phyloP scores from a whole-genome alignment of 768 basidiomycete species.

The Hebeloma cylindrosporum region DNA sequence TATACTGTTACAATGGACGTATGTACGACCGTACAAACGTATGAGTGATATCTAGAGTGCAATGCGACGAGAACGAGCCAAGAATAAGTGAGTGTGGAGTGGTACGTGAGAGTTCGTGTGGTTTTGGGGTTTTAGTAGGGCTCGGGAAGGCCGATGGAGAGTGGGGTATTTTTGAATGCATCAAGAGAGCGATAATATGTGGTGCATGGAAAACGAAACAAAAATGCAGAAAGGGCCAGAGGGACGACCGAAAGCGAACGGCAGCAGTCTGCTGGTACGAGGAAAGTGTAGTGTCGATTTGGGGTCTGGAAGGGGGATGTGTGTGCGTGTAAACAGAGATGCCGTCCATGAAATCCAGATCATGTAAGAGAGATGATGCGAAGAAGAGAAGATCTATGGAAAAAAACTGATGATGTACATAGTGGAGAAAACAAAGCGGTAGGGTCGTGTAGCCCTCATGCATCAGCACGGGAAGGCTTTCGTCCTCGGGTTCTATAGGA shows the following conservation, averaged over 20 bases:
- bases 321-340: slow-evolving; percentile 9
- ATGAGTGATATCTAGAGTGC: slow-evolving; percentile 17
- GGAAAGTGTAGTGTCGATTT: slow-evolving; percentile 4
- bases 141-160: slow-evolving; percentile 1
- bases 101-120: neutral
- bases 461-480: slow-evolving; percentile 37
- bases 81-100: slow-evolving; percentile 8
- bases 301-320: neutral
- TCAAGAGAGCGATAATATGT: slow-evolving; percentile 10
- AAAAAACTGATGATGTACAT: slow-evolving; percentile 7
- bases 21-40: slow-evolving; percentile 13
- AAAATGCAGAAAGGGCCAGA: slow-evolving; percentile 11
- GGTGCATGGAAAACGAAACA: slow-evolving; percentile 13
- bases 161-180: slow-evolving; percentile 10
- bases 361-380: slow-evolving; percentile 12
- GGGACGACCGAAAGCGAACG: neutral
- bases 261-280: too few relatives aligned
- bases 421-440: slow-evolving; percentile 9
- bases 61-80: slow-evolving; percentile 12
- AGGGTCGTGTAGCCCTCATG: slow-evolving; percentile 21
- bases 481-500: slow-evolving; percentile 46
- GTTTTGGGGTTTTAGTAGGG: slow-evolving; percentile 7
- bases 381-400: slow-evolving; percentile 10
- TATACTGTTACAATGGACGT: slow-evolving; percentile 15
- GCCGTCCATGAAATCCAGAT: slow-evolving; percentile 19